Evolutionary conservation across 1,284 basidiomycete species (phyloP), one percentile per base, ranked within the genome.

Genomic region (Volvariella volvacea): DNA sequence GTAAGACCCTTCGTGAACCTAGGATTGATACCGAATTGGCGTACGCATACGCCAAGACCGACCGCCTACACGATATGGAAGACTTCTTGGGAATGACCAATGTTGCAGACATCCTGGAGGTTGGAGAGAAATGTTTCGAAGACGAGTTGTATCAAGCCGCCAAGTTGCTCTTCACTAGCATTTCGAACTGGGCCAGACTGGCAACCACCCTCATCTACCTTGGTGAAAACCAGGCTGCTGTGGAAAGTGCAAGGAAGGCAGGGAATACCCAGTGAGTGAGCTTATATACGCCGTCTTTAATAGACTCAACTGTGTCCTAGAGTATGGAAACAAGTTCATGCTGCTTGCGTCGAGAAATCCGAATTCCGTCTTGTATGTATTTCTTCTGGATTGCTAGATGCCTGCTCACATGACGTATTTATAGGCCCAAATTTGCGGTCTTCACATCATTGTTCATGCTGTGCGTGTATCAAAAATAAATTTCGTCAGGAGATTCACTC

Each of bases 241-340:
- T 99, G 15, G 96, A 99, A 66, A 96, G 95, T 51, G 96, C 96
- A 15, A 78, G 96, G 51, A 99, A 99, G 65, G 96, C 96, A 15
- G 96, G 96, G 22, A 99, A 99, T 64, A 99, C 96, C 8, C 92
- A 96, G 87, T 89, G 54, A 56, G 83, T 71, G 15, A 22, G 15
- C 43, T 36, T 28, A n/a, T 28, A 15, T 45, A 12, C 2, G 19
- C 22, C 30, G 41, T 38, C 33, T 39, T 31, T 50, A 40, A 47
- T 57, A 39, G 56, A 33, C 41, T 14, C 28, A 3, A 7, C 8
- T 7, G 7, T 16, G 4, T 8, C 8, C 8, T 50, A 89, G 88
- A 66, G 96, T 99, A n/a, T 99, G 96, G 96, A 98, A 98, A 70
- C 96, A 99, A 66, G 96, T 99, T 48, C 95, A 99, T 56, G 91